These are phyloP conservation scores for Gloeophyllum trabeum DNA, from an alignment of 768 basidiomycete genomes.

Conservation along the genomic window DNA sequence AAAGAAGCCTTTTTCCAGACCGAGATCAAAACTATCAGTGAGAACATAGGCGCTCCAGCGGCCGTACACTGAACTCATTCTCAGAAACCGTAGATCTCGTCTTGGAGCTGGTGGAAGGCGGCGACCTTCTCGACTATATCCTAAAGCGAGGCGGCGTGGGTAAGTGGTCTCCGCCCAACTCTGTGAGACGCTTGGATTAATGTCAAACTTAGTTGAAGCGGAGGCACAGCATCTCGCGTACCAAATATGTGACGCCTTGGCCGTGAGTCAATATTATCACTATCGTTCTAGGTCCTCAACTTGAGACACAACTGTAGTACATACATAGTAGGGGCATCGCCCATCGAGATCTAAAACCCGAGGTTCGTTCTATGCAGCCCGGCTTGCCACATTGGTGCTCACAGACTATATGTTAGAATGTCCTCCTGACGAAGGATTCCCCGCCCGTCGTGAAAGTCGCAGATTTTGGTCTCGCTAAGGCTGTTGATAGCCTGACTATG, in stretches of 20 bases:
- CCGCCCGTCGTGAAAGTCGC: constrained; percentile 82
- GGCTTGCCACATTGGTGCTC: not conserved
- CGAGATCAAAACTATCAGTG: constrained; percentile 47
- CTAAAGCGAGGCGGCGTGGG: constrained; percentile 47
- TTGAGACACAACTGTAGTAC: constrained; percentile 25
- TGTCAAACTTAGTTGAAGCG: constrained; percentile 30
- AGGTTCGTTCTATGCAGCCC: constrained; percentile 29
- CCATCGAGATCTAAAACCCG: constrained; percentile 92
- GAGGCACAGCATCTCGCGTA: constrained; percentile 60
- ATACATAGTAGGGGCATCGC: constrained; percentile 69
- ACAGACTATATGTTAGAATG: constrained; percentile 38
- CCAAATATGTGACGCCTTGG: constrained; percentile 74
- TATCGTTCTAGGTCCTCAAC: not conserved
- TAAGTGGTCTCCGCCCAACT: constrained; percentile 21
- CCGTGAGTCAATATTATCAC: constrained; percentile 29
- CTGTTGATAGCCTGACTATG: constrained; percentile 72
- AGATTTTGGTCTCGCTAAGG: constrained; percentile 93
- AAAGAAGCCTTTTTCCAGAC: constrained; percentile 63
- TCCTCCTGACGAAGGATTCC: constrained; percentile 61
- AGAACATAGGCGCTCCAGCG: constrained; percentile 9
- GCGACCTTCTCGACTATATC: constrained; percentile 80
- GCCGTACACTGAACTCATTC: constrained; percentile 17
- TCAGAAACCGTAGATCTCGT: constrained; percentile 50
- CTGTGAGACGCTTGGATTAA: not conserved
- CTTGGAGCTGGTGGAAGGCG: constrained; percentile 78